Conservation (phyloP, 257 asterid species). For the Anisodus acutangulus region DNA sequence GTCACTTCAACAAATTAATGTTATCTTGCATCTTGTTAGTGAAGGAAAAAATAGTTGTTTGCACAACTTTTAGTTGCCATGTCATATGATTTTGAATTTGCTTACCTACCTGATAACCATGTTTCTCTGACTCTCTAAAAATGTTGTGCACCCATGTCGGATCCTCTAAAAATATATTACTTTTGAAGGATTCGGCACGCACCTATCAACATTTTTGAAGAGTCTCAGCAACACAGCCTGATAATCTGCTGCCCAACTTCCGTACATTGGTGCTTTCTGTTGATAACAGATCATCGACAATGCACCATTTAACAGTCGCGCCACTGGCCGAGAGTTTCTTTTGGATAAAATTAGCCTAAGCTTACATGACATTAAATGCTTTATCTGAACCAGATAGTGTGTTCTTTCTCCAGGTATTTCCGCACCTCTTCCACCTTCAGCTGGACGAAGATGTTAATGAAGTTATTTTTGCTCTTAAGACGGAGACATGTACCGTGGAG, state of each 20-base stretch:
- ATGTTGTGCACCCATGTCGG: too few species aligned
- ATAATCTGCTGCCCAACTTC: neutral
- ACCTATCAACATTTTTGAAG: neutral
- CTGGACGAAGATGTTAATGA: slow-evolving; percentile 86
- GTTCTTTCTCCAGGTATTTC: slow-evolving; percentile 61
- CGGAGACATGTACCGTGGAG: slow-evolving; percentile 43
- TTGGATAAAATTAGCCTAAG: neutral
- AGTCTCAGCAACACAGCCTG: neutral
- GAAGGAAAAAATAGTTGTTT: neutral
- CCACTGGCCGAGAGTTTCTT: neutral
- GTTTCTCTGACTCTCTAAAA: too few species aligned
- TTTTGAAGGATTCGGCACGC: neutral
- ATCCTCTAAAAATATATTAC: too few species aligned
- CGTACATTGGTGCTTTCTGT: neutral
- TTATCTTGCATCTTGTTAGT: neutral
- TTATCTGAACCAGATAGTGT: neutral
- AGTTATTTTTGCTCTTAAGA: slow-evolving; percentile 74
- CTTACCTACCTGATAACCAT: neutral
- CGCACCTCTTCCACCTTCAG: slow-evolving; percentile 64
- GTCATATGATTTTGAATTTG: neutral
- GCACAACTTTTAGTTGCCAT: neutral
- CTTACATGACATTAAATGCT: neutral
- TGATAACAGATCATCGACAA: neutral
- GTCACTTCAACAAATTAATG: too few species aligned
- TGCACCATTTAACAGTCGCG: neutral